Conservation (phyloP, 768 basidiomycete species). For the Termitomyces titanicus region DNA sequence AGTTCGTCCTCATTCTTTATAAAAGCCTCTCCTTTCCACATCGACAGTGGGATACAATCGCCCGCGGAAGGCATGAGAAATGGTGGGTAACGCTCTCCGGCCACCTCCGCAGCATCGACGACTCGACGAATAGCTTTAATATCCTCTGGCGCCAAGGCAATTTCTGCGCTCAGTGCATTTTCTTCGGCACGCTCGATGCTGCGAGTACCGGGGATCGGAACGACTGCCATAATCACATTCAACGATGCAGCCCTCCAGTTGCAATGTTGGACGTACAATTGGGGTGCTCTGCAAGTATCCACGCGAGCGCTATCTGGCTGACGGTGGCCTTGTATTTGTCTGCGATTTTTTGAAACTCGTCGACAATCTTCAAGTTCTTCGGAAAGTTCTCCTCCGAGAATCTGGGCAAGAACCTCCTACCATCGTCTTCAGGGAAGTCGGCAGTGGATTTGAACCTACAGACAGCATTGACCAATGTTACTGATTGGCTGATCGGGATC, state of each 20-base stretch:
- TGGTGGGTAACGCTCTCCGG: slow-evolving; percentile 18
- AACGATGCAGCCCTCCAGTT: not conserved
- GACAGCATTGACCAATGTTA: not conserved
- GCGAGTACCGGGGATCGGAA: slow-evolving; percentile 1
- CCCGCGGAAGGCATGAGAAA: slow-evolving; percentile 12
- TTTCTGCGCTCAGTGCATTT: slow-evolving; percentile 17
- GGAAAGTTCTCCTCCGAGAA: slow-evolving; percentile 41
- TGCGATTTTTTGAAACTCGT: slow-evolving; percentile 30
- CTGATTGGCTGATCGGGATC: not conserved
- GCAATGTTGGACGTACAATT: slow-evolving; percentile 11
- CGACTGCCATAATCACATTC: not conserved
- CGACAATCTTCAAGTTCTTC: slow-evolving; percentile 34
- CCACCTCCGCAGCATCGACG: slow-evolving; percentile 14
- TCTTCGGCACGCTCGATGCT: slow-evolving; percentile 17
- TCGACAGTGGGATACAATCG: slow-evolving; percentile 17
- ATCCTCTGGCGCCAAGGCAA: slow-evolving; percentile 15
- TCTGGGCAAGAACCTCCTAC: slow-evolving; percentile 30
- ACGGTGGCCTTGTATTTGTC: slow-evolving; percentile 32
- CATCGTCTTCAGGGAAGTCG: slow-evolving; percentile 38
- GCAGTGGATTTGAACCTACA: slow-evolving; percentile 28
- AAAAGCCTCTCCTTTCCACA: slow-evolving; percentile 16
- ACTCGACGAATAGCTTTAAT: slow-evolving; percentile 19
- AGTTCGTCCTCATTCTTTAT: no score
- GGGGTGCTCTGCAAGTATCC: slow-evolving; percentile 33
- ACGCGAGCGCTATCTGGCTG: slow-evolving; percentile 43